Base-by-base conservation (phyloP, 2,329 filamentous ascomycete species). In the Elsinoe perseae region DNA sequence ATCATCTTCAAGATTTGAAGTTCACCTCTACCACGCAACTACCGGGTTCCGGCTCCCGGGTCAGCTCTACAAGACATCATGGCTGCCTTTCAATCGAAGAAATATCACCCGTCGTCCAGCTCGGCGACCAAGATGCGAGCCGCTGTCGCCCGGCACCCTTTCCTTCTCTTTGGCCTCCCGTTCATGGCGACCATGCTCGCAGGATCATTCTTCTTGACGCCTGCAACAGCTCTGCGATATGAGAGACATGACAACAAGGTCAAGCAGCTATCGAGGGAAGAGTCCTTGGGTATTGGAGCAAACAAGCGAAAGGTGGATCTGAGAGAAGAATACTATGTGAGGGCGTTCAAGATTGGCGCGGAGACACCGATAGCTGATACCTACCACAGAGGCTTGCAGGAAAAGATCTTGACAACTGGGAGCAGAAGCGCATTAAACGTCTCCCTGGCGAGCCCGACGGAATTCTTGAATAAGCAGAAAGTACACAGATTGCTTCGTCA, bases 341-440 rank as follows among this genome's bases (percentile, higher is more conserved):
- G 86, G 81, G 20, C n/a, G 52, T n/a, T 53, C n/a, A 44, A 71
- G 75, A 54, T 42, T 20, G 56, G n/a, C 50, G 14, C n/a, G 12
- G 42, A 10, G 27, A 14, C 16, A 18, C 12, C 6, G 9, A 21
- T 25, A 12, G 42, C 59, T 62, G 52, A 64, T 40, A 21, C 50
- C 4, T 10, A 9, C 16, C 34, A 57, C 70, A 93, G 87, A 82
- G 84, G 73, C 76, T 88, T 36, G 87, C 89, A 63, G 87, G 88
- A 28, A 95, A 95, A 71, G 93, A 97, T 68, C 74, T 97, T 59
- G 92, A 98, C 66, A 81, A 89, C 67, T 98, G 93, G 93, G 92
- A 97, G 70, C 93, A 97, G 73, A 95, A 93, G 73, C 83, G 95
- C 54, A 90, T 97, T 9, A 84, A 95, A 75, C 79, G 93, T 68